These are phyloP conservation scores for Quercus suber DNA, from an alignment of 306 rosid genomes.

Conservation along the genomic window DNA sequence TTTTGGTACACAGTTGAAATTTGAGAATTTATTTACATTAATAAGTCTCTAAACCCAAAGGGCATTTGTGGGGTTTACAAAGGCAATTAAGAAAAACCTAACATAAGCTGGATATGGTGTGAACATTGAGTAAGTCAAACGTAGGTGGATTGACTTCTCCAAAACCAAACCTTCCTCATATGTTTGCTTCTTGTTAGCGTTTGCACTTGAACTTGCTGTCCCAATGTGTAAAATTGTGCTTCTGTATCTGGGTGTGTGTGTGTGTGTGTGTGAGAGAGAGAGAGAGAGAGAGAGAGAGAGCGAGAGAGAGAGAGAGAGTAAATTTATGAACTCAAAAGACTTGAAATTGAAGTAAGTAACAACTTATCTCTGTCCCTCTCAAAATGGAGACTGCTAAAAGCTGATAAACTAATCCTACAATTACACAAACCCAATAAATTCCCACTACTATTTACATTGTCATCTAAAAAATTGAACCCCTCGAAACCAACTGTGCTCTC, in stretches of 20 bases:
- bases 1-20: background rate
- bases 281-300: too few species aligned
- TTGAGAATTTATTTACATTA: too few species aligned
- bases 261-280: too few species aligned
- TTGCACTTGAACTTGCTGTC: conserved; percentile 11
- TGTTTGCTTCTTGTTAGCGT: background rate
- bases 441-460: conserved; percentile 17
- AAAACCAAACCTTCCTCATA: background rate
- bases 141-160: background rate
- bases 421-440: conserved; percentile 13
- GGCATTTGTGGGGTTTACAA: background rate
- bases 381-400: conserved; percentile 35
- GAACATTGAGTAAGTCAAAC: background rate
- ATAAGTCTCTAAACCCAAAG: background rate
- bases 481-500: conserved; percentile 26
- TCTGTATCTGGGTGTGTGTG: background rate
- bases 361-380: conserved; percentile 27
- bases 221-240: background rate
- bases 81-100: background rate
- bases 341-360: conserved; percentile 32
- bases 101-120: background rate
- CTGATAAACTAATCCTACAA: conserved; percentile 32
- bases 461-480: conserved; percentile 10
- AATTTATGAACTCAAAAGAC: conserved; percentile 27
- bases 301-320: background rate